These are phyloP conservation scores for Mortierella sp. DNA, from an alignment of 371 early-diverging fungal species.

Conservation along the genomic window DNA sequence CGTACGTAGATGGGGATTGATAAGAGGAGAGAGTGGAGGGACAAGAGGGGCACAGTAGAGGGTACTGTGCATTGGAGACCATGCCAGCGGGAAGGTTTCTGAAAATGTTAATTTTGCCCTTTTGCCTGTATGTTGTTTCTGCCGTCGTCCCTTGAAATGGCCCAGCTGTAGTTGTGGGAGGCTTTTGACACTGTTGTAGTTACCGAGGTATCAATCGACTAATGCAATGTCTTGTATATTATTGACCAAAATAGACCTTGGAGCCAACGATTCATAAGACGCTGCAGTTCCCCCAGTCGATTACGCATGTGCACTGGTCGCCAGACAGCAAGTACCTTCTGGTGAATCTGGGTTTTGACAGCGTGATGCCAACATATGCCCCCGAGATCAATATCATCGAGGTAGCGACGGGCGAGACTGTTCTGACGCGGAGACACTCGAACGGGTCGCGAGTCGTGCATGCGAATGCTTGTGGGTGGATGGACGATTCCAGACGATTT, in stretches of 20 bases:
- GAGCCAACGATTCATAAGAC: constrained; percentile 37
- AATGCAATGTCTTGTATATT: too few species aligned
- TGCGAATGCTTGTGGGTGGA: constrained; percentile 34
- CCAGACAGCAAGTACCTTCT: constrained; percentile 44
- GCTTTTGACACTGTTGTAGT: too few species aligned
- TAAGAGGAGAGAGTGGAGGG: too few species aligned
- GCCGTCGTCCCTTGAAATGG: too few species aligned
- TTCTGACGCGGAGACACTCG: constrained; percentile 22
- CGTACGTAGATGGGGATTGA: too few species aligned
- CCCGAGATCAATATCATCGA: constrained; percentile 37
- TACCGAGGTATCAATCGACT: too few species aligned
- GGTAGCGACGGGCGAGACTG: constrained; percentile 28
- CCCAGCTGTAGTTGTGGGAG: too few species aligned
- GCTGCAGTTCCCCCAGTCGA: constrained; percentile 31
- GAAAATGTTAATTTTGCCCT: too few species aligned
- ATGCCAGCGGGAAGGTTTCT: too few species aligned
- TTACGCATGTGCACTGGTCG: constrained; percentile 45
- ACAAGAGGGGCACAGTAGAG: too few species aligned
- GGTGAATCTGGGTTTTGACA: constrained; percentile 37
- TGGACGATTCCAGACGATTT: constrained; percentile 34
- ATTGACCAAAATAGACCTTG: constrained; percentile 14
- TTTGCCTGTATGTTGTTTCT: too few species aligned
- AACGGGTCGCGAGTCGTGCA: constrained; percentile 15
- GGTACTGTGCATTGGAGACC: too few species aligned
- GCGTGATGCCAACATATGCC: neutral